These are phyloP conservation scores for Xylariaceae sp. DNA, from an alignment of 2,329 filamentous ascomycete species.

Conservation along the genomic window DNA sequence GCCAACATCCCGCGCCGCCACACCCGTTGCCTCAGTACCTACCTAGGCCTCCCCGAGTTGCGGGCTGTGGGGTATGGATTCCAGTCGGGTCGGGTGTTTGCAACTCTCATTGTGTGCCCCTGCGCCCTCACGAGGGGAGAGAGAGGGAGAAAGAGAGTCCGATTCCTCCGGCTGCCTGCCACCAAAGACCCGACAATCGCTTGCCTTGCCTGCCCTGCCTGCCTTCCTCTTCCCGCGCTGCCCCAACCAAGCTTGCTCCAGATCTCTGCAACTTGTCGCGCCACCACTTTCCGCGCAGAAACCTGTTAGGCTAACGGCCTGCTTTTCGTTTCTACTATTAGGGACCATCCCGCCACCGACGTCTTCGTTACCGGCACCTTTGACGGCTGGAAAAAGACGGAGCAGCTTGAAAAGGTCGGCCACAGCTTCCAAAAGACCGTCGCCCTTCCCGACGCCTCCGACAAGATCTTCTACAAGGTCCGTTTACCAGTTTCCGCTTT, in stretches of 20 bases:
- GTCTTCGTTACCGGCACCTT: slow-evolving; percentile 96
- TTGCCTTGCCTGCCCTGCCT: too few relatives aligned
- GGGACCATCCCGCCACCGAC: slow-evolving; percentile 78
- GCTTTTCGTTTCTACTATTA: slow-evolving; percentile 38
- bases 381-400: slow-evolving; percentile 86
- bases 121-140: too few relatives aligned
- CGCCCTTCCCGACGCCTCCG: slow-evolving; percentile 57
- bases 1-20: too few relatives aligned
- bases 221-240: too few relatives aligned
- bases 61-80: too few relatives aligned
- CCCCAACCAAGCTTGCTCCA: too few relatives aligned
- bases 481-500: slow-evolving; percentile 26
- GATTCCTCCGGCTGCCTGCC: not conserved
- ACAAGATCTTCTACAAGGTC: slow-evolving; percentile 96
- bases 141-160: too few relatives aligned
- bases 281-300: slow-evolving; percentile 1
- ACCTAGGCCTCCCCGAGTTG: too few relatives aligned
- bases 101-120: too few relatives aligned
- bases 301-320: slow-evolving; percentile 4
- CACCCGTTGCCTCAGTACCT: too few relatives aligned
- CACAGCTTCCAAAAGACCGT: slow-evolving; percentile 78
- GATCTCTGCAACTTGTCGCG: not conserved
- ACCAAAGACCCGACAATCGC: not conserved
- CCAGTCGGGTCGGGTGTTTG: too few relatives aligned
- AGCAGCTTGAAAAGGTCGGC: slow-evolving; percentile 74